Evolutionary conservation across 805 yeast genomes (phyloP), one percentile per base, ranked within the genome.

Genomic region (Henningerozyma blattae): DNA sequence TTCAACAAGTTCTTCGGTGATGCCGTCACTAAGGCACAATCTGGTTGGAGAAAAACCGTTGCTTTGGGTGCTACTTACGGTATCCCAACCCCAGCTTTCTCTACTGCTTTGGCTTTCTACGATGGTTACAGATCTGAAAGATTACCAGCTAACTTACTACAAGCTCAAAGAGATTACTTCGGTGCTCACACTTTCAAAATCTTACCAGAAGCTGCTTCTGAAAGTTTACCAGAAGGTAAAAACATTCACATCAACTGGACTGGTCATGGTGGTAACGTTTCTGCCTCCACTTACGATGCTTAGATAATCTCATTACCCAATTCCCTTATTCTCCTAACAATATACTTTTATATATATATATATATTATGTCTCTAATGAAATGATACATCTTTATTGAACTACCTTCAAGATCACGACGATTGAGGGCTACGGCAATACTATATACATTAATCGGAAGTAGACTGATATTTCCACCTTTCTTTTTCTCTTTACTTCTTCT

Each of bases 151-250:
- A 89, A 89, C 80, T 74, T 89, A 67, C 72, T 89, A 62, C 98
- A 89, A 72, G 98, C 97, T 56, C 98, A 89, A 76, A 85, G 98
- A 75, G 98, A 89, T 65, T 89, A 86, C 84, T 89, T 89, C 58
- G 98, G 98, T 68, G 97, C 98, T 47, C 98, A 89, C 76, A 91
- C 98, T 58, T 89, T 91, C 86, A 75, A 75, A 64, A 93, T 91
- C 45, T 70, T 86, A 60, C 94, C 94, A 52, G 91, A 89, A 64
- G 62, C 52, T 52, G 95, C 85, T 52, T 70, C 73, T 58, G 85
- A 67, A 34, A 65, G 65, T 59, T 72, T 82, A 66, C 89, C 91
- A 68, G 76, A 65, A 47, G 91, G 72, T 54, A 67, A 74, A 48
- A 77, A 79, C 70, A 80, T 89, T 64, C 98, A 89, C 70, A 72